These are phyloP conservation scores for Lactifluus subvellereus DNA, from an alignment of 768 basidiomycete species.

Conservation along the genomic window DNA sequence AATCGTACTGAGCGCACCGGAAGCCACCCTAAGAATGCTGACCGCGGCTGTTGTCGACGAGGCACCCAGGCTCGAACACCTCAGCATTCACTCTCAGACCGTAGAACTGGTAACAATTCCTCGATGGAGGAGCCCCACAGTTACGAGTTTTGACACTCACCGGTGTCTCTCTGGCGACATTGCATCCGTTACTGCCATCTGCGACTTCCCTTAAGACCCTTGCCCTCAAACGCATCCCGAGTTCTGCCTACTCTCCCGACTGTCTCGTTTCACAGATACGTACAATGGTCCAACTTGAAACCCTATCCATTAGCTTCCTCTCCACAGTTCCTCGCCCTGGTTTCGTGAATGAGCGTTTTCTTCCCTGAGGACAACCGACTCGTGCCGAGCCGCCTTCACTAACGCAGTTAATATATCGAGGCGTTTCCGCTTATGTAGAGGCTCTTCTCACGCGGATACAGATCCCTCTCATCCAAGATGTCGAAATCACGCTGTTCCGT, in stretches of 20 bases:
- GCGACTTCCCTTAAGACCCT: constrained; percentile 13
- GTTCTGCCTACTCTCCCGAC: constrained; percentile 7
- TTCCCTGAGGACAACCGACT: neutral
- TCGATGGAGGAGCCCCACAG: constrained; percentile 6
- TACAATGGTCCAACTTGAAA: constrained; percentile 2
- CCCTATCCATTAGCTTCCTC: constrained; percentile 12
- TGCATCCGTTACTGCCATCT: constrained; percentile 3
- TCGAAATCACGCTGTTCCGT: constrained; percentile 13
- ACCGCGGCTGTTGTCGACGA: neutral
- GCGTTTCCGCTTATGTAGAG: constrained; percentile 11
- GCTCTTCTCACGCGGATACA: constrained; percentile 8
- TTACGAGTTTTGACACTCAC: constrained; percentile 10
- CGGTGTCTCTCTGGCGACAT: constrained; percentile 2
- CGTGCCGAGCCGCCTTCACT: constrained; percentile 10
- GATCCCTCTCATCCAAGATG: constrained; percentile 2
- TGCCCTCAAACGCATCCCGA: constrained; percentile 16
- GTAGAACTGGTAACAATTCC: constrained; percentile 9
- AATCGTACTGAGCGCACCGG: constrained; percentile 11
- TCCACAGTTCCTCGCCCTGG: constrained; percentile 10
- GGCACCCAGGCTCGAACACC: constrained; percentile 8
- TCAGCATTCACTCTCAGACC: constrained; percentile 12
- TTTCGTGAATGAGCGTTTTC: neutral
- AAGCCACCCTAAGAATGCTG: neutral
- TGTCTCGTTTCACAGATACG: constrained; percentile 5
- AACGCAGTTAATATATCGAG: constrained; percentile 11